Base-by-base conservation (phyloP, 148 eudicot species). In the Camellia sinensis region DNA sequence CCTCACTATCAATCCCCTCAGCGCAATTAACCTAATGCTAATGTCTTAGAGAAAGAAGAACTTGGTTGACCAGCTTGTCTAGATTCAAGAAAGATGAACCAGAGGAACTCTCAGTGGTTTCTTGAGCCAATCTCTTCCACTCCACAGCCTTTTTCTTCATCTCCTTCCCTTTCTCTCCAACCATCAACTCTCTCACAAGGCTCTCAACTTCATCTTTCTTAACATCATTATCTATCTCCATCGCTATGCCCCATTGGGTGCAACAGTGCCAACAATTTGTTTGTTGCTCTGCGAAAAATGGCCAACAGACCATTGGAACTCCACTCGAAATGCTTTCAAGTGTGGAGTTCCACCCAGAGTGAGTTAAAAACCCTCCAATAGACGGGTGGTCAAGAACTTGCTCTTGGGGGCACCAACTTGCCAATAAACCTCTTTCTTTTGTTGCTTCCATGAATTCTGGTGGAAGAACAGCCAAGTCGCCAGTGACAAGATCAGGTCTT, bases 381-480 rank as follows among this genome's bases (percentile, higher is more conserved):
- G 87, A 73, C 0, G 81, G 54, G 46, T 84, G 87, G 18, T 60
- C 22, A 7, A 84, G 64, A 1, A 81, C 87, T 7, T 64, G 37
- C 9, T 59, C 75, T 54, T 82, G 76, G 7, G 80, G 82, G 66
- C 88, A 83, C 88, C 88, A 86, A 3, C 60, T 56, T 7, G 60
- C 60, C 10, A 56, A 2, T 13, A 56, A 7, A 2, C 60, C 60
- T 56, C 84, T 65, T 0, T 75, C 88, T 5, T 69, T 78, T 0
- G 86, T 86, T 48, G 76, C 78, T 2, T 46, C 76, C n/a, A 78
- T 0, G 19, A 86, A 83, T 63, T 86, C 86, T 3, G 64, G 66
- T 1, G 88, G 80, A 52, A 86, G 76, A 6, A 83, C 72, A 0
- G 87, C 81, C 1, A 75, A 63, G n/a, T 85, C 84, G 7, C 87